phyloP scores from a whole-genome alignment of 2,329 filamentous ascomycete species.

The Sporothrix variecibatus region DNA sequence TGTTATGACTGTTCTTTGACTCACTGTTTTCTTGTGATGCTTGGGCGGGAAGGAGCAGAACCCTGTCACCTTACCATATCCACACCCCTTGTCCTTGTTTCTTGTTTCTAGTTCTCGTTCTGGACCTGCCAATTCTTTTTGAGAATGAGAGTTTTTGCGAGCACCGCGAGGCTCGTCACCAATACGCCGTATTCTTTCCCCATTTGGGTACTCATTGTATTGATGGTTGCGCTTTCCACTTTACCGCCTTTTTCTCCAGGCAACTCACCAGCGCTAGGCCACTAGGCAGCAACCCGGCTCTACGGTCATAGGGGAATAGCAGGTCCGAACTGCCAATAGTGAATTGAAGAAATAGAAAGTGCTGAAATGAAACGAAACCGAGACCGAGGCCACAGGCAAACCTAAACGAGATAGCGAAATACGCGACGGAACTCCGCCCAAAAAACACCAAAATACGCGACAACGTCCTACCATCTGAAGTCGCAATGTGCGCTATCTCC shows the following conservation, averaged over 20 bases:
- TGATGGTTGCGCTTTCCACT: too few species aligned
- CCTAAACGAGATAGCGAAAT: slow-evolving; percentile 3
- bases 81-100: neutral
- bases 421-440: neutral
- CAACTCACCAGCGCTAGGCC: neutral
- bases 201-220: neutral
- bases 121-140: neutral
- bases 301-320: too few species aligned
- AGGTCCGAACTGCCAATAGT: neutral
- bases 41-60: neutral
- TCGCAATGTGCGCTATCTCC: neutral
- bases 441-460: neutral
- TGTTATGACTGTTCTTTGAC: neutral
- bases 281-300: neutral
- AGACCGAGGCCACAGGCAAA: neutral
- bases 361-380: neutral
- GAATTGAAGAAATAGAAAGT: neutral
- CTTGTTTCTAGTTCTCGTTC: too few species aligned
- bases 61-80: neutral
- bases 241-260: slow-evolving; percentile 8
- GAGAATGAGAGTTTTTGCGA: neutral
- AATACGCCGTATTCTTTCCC: neutral
- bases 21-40: neutral
- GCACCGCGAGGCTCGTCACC: neutral
- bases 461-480: neutral